Conservation (phyloP, 2,329 filamentous ascomycete species). For the Botryotinia globosa region DNA sequence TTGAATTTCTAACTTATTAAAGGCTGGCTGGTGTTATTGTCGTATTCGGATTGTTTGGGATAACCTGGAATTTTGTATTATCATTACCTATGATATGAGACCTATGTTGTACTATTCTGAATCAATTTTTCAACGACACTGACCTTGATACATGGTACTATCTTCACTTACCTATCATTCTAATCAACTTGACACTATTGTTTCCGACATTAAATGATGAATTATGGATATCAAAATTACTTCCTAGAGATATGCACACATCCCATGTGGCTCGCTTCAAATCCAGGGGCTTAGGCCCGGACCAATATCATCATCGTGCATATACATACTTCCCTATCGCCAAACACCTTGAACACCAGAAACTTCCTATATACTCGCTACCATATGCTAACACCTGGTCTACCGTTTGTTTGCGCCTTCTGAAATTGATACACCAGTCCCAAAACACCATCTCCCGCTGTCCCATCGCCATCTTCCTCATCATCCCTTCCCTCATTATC, state of each 20-base stretch:
- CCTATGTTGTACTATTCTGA: constrained; percentile 10
- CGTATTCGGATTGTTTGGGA: not conserved
- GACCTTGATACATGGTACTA: not conserved
- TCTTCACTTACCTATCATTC: not conserved
- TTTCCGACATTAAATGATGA: not conserved
- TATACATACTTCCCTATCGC: constrained; percentile 1
- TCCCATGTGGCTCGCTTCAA: not conserved
- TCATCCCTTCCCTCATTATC: constrained; percentile 40
- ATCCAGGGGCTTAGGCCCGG: constrained; percentile 1
- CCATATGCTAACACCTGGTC: constrained; percentile 41
- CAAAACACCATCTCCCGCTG: constrained; percentile 55
- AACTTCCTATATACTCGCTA: not conserved
- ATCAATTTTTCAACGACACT: not conserved
- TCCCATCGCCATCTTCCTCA: constrained; percentile 48
- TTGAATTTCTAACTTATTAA: not conserved
- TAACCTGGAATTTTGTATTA: not conserved
- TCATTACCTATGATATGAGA: not conserved
- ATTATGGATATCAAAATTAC: not conserved
- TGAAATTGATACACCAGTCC: constrained; percentile 67
- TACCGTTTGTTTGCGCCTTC: constrained; percentile 54
- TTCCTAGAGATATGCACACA: not conserved
- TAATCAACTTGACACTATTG: not conserved
- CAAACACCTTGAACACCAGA: constrained; percentile 15
- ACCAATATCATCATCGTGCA: not conserved
- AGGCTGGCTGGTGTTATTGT: too few species aligned